A percentile compares a stretch with the other conserved stretches of the same genome.
Evolutionary conservation across 2,329 filamentous ascomycete species (phyloP).

Genomic region (Penicillium nordicum): DNA sequence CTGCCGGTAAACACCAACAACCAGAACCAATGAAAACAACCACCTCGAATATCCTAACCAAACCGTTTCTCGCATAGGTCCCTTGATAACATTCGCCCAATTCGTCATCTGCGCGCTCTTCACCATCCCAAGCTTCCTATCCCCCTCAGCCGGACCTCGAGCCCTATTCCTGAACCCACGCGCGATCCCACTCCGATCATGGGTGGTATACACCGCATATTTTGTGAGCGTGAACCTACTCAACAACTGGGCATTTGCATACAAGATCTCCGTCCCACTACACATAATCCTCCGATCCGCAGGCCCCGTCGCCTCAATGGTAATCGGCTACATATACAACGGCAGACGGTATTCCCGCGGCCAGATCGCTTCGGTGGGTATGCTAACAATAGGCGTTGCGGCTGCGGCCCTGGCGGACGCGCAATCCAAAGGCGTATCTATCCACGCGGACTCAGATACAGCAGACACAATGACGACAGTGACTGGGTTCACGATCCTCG

Average conservation of each 20-base stretch:
- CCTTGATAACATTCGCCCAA: constrained; percentile 83
- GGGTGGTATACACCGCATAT: constrained; percentile 82
- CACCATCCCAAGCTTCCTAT: constrained; percentile 73
- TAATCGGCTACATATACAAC: constrained; percentile 81
- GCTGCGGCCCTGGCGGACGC: constrained; percentile 88
- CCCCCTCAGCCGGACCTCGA: constrained; percentile 55
- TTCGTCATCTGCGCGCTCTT: constrained; percentile 78
- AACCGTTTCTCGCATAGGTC: constrained; percentile 51
- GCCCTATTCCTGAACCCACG: constrained; percentile 73
- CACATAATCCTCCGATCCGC: constrained; percentile 96
- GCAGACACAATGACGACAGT: constrained; percentile 37
- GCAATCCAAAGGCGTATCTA: constrained; percentile 63
- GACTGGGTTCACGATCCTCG: constrained; percentile 74
- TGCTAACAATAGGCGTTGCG: constrained; percentile 83
- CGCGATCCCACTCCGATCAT: constrained; percentile 76
- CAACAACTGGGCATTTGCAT: constrained; percentile 97
- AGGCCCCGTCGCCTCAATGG: constrained; percentile 92
- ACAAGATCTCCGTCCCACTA: constrained; percentile 91
- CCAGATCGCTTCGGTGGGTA: constrained; percentile 75
- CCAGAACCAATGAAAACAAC: not conserved
- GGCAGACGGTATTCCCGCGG: constrained; percentile 72
- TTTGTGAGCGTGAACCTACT: constrained; percentile 93
- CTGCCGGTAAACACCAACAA: constrained; percentile 61
- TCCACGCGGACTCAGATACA: constrained; percentile 34
- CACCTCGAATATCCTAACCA: not conserved